These are phyloP conservation scores for Tylopilus felleus DNA, from an alignment of 768 basidiomycete species.

Conservation along the genomic window DNA sequence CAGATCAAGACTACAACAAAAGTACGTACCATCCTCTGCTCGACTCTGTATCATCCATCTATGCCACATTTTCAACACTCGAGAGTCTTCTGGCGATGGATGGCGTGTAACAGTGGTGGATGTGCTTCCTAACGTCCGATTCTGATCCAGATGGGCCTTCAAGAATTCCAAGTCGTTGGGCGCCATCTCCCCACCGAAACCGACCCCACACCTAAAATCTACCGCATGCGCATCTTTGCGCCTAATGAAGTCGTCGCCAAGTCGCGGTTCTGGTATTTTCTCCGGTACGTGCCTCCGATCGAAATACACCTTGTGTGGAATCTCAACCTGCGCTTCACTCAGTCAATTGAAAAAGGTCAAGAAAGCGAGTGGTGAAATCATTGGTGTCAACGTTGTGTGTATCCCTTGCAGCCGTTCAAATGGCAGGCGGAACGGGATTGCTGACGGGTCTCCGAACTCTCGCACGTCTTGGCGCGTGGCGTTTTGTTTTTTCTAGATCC, in stretches of 20 bases:
- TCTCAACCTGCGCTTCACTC: not conserved
- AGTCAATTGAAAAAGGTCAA: conserved; percentile 99
- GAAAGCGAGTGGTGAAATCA: conserved; percentile 98
- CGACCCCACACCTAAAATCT: conserved; percentile 96
- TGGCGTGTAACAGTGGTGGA: conserved; percentile 17
- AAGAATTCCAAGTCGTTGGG: conserved; percentile 96
- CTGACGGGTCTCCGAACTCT: conserved; percentile 37
- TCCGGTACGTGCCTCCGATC: conserved; percentile 53
- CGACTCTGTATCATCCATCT: not conserved
- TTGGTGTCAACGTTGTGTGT: conserved; percentile 96
- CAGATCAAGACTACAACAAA: conserved; percentile 22
- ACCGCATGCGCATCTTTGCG: conserved; percentile 99
- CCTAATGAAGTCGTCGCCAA: conserved; percentile 99
- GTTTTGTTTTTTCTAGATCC: conserved; percentile 61
- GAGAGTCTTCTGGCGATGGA: conserved; percentile 30
- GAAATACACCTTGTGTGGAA: not conserved
- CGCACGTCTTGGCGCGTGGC: conserved; percentile 2
- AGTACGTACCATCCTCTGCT: conserved; percentile 25
- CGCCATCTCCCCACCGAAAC: conserved; percentile 93
- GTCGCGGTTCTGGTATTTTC: conserved; percentile 99
- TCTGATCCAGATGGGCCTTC: conserved; percentile 63
- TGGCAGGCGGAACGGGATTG: conserved; percentile 79
- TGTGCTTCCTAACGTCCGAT: conserved; percentile 15
- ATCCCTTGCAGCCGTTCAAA: conserved; percentile 73
- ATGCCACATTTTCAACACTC: not conserved